These are phyloP conservation scores for Artomyces pyxidatus DNA, from an alignment of 768 basidiomycete species.

Conservation along the genomic window DNA sequence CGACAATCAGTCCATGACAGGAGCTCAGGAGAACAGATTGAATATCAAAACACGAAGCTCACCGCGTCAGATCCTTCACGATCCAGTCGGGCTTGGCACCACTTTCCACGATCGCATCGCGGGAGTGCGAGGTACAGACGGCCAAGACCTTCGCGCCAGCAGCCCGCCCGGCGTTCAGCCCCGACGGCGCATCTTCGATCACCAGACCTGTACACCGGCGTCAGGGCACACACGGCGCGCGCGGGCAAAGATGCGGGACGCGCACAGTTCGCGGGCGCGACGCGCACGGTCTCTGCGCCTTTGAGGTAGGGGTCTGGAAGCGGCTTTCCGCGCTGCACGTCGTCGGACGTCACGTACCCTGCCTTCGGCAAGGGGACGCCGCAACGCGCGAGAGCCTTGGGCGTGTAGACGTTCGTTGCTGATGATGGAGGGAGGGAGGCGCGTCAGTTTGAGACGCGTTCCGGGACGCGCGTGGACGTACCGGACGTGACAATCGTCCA, in stretches of 20 bases:
- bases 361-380: slow-evolving; percentile 49
- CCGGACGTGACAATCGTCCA: slow-evolving; percentile 89
- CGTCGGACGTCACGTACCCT: slow-evolving; percentile 67
- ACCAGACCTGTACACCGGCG: slow-evolving; percentile 56
- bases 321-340: slow-evolving; percentile 73
- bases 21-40: not conserved
- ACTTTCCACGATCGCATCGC: slow-evolving; percentile 41
- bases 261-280: slow-evolving; percentile 51
- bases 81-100: slow-evolving; percentile 58
- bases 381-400: slow-evolving; percentile 55
- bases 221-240: not conserved
- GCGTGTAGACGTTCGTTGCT: slow-evolving; percentile 73
- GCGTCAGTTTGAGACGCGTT: slow-evolving; percentile 54
- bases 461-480: slow-evolving; percentile 63
- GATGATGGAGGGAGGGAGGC: slow-evolving; percentile 36
- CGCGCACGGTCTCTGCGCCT: slow-evolving; percentile 56
- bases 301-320: slow-evolving; percentile 80
- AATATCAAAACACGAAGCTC: slow-evolving; percentile 13
- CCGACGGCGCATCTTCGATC: slow-evolving; percentile 85
- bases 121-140: slow-evolving; percentile 73
- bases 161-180: slow-evolving; percentile 64
- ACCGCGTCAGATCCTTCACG: slow-evolving; percentile 63
- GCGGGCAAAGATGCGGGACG: not conserved
- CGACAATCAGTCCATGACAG: not conserved
- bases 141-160: slow-evolving; percentile 74